phyloP scores from a whole-genome alignment of 164 flowering plant genomes.

The Echeveria elegans region DNA sequence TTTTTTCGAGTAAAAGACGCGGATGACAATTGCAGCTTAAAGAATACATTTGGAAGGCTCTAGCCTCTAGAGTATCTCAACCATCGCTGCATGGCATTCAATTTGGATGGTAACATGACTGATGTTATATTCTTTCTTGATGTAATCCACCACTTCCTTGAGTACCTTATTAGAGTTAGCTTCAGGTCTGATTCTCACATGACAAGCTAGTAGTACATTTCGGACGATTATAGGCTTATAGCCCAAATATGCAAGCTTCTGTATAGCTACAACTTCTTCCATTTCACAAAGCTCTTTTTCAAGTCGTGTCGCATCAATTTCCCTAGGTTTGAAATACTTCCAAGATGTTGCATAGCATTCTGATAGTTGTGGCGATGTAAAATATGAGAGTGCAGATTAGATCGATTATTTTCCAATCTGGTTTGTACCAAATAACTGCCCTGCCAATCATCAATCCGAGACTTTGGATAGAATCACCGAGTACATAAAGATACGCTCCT shows the following conservation, averaged over 20 bases:
- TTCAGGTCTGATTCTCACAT: conserved; percentile 59
- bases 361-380: conserved; percentile 59
- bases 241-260: conserved; percentile 93
- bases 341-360: conserved; percentile 61
- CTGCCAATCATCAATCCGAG: conserved; percentile 88
- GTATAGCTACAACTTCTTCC: conserved; percentile 77
- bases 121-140: conserved; percentile 65
- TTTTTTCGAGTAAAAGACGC: no score
- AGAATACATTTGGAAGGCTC: not conserved
- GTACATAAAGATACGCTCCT: conserved; percentile 88
- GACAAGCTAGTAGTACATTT: conserved; percentile 72
- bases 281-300: conserved; percentile 76
- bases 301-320: conserved; percentile 74
- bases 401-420: conserved; percentile 75
- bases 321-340: conserved; percentile 83
- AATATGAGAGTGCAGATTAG: conserved; percentile 73
- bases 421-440: conserved; percentile 72
- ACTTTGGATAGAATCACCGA: conserved; percentile 82
- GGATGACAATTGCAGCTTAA: not conserved
- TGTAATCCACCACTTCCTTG: conserved; percentile 61
- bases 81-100: conserved; percentile 49
- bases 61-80: not conserved
- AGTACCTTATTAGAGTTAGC: conserved; percentile 70
- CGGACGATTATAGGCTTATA: conserved; percentile 85
- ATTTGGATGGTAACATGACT: conserved; percentile 88